Evolutionary conservation across 139 green algal genomes (phyloP).

Genomic region (Chlorella sp.): DNA sequence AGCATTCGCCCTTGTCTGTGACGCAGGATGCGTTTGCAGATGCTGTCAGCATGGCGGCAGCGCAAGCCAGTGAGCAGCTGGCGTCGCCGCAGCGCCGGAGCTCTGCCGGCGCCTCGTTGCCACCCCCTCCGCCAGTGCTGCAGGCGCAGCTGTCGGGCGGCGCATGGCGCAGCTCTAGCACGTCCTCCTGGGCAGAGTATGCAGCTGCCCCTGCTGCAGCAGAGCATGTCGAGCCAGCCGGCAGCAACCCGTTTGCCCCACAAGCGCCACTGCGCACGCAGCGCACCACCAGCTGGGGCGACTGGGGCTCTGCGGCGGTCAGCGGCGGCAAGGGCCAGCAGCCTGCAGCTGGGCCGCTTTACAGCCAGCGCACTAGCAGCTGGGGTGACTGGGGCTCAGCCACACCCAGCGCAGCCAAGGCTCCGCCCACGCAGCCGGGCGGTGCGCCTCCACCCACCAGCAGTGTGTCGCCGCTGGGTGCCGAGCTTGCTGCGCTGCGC

Average conservation of each 20-base stretch:
- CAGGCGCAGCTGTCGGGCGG: too few relatives aligned
- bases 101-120: neutral
- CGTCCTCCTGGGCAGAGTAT: conserved; percentile 9
- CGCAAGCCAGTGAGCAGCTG: neutral
- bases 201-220: neutral
- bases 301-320: too few relatives aligned
- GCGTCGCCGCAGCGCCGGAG: neutral
- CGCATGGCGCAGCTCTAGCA: neutral
- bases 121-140: neutral
- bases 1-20: neutral
- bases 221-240: neutral
- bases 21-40: neutral
- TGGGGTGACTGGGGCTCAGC: too few relatives aligned
- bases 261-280: too few relatives aligned
- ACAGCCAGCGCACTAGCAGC: too few relatives aligned
- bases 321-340: too few relatives aligned
- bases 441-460: too few relatives aligned
- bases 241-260: neutral
- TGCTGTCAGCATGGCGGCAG: neutral
- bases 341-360: too few relatives aligned
- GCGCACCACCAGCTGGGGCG: too few relatives aligned
- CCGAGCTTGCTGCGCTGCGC: neutral
- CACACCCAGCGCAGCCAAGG: too few relatives aligned
- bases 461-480: too few relatives aligned
- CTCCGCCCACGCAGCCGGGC: too few relatives aligned